A percentile compares a stretch with the other conserved stretches of the same genome.
Conservation (phyloP, 768 basidiomycete species). For the Suillus ampliporus region DNA sequence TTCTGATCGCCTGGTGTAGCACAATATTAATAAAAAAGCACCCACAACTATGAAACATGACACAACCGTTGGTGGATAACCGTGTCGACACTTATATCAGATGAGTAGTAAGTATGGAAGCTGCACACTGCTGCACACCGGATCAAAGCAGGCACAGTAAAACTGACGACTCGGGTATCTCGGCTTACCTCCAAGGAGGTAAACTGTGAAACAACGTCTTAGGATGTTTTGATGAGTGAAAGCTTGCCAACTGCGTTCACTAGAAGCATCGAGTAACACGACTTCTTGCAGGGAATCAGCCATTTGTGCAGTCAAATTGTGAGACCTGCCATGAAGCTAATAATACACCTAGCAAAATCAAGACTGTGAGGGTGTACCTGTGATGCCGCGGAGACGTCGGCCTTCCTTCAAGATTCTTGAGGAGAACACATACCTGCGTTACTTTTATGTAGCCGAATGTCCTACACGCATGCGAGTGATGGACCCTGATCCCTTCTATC, state of each 20-base stretch:
- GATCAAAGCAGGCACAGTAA: neutral
- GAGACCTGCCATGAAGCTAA: neutral
- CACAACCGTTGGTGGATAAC: neutral
- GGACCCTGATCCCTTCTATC: conserved; percentile 1
- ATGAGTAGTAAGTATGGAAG: neutral
- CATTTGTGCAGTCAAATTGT: neutral
- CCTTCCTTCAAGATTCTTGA: neutral
- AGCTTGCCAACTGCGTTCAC: neutral
- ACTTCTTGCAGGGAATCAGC: neutral
- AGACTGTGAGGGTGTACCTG: neutral
- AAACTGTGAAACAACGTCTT: neutral
- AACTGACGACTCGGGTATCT: neutral
- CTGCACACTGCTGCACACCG: neutral
- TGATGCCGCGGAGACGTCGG: neutral
- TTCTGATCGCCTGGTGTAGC: too few relatives aligned
- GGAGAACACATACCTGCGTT: neutral
- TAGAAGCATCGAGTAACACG: neutral
- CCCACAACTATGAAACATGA: conserved; percentile 2
- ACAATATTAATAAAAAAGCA: neutral
- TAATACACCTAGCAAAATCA: neutral
- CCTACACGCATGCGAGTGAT: neutral
- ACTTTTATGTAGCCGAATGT: neutral
- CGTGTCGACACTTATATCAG: neutral
- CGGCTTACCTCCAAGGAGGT: neutral
- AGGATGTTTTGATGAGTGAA: neutral